Conservation (phyloP, 2,329 filamentous ascomycete genomes). For the Fusarium palustre region DNA sequence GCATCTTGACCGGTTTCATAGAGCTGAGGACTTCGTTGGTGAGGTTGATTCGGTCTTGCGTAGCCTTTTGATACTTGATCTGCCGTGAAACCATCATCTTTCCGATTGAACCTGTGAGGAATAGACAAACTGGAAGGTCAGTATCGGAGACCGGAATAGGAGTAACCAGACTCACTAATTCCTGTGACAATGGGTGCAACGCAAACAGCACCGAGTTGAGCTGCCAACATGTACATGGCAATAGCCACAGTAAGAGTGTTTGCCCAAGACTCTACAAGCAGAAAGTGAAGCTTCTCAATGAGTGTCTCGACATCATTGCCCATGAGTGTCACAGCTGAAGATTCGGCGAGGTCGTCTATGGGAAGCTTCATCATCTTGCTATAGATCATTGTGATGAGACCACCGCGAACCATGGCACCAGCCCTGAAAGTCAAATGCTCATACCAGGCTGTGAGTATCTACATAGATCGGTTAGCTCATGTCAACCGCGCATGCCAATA, state of each 20-base stretch:
- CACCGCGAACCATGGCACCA: slow-evolving; percentile 48
- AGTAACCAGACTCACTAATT: slow-evolving; percentile 42
- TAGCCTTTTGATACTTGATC: slow-evolving; percentile 50
- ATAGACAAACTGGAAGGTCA: slow-evolving; percentile 38
- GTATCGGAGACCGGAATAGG: fast-evolving
- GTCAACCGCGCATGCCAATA: fast-evolving
- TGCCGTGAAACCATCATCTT: slow-evolving; percentile 47
- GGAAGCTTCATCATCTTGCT: slow-evolving; percentile 48
- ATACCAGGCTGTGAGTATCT: slow-evolving; percentile 49
- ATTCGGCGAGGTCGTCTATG: slow-evolving; percentile 44
- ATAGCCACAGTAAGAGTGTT: slow-evolving; percentile 49
- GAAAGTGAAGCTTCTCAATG: slow-evolving; percentile 42
- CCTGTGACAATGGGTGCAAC: slow-evolving; percentile 50
- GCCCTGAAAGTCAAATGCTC: slow-evolving; percentile 50
- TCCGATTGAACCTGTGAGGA: slow-evolving; percentile 40
- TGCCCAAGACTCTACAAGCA: slow-evolving; percentile 51
- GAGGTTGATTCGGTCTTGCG: slow-evolving; percentile 51
- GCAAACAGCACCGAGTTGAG: slow-evolving; percentile 51
- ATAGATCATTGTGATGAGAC: slow-evolving; percentile 49
- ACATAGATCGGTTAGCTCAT: not conserved
- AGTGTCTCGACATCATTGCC: slow-evolving; percentile 51
- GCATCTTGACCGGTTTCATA: slow-evolving; percentile 53
- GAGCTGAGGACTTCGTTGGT: slow-evolving; percentile 50
- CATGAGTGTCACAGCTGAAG: slow-evolving; percentile 49
- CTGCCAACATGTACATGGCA: slow-evolving; percentile 49